Base-by-base conservation (phyloP, 345 rosid species). In the Sapria himalayana region DNA sequence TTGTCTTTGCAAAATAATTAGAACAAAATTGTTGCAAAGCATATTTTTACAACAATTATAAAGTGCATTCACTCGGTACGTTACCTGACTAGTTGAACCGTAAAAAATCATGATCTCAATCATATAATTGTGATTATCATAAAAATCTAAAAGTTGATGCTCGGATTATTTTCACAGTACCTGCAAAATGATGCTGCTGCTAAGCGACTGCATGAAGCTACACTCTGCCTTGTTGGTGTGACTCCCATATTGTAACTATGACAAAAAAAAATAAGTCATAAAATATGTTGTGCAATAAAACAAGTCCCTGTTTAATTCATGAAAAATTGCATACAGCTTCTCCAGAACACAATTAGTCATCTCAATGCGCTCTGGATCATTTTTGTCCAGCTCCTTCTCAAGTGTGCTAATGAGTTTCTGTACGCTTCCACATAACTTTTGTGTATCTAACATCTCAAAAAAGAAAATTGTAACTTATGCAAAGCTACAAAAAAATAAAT, bases 191-290 rank as follows among this genome's bases (percentile, higher is more conserved):
- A 81, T 19, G 98, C 76, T 18, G 72, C 82, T 4, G 81, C 59
- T 54, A 86, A 50, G 19, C 48, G 54, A 49, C 82, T 91, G 31
- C 93, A 81, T 47, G 78, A 61, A 10, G 85, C 73, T 72, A 81
- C 65, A 74, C 93, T 82, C 62, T 78, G 81, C 78, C 82, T 67
- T 27, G 70, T 76, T 3, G 94, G 73, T 54, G 76, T 74, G 24
- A 78, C 81, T 1, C 97, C 97, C 85, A 81, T 74, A 68, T 78
- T 86, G 43, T 81, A 86, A 41, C 97, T 86, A 29, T 16, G 15
- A 6, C 2, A 19, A 38, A 3, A 37, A 22, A 3, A 24, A 5
- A n/a, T 13, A 32, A 5, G 29, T 5, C 11, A 16, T 5, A 11
- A 39, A 25, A 46, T 8, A 14, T n/a, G 21, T 6, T 3, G 3